These are phyloP conservation scores for Dryas alaskensis DNA, from an alignment of 306 rosid species.

Conservation along the genomic window DNA sequence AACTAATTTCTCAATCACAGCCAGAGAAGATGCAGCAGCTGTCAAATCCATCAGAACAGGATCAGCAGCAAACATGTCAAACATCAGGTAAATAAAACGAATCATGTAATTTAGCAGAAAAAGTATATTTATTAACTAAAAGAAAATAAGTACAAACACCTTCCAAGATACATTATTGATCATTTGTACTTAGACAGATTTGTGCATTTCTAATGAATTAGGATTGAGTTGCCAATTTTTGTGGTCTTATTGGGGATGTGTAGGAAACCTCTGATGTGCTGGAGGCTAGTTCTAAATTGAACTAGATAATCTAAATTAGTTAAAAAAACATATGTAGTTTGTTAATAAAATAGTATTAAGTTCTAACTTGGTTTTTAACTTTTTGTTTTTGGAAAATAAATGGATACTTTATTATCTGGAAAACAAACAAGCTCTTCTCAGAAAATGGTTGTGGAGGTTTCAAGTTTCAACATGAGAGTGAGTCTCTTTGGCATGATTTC, in stretches of 20 bases:
- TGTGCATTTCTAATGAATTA: no score
- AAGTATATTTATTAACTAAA: constrained; percentile 53
- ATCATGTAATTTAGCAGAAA: constrained; percentile 51
- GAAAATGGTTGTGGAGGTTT: no score
- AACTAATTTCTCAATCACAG: constrained; percentile 57
- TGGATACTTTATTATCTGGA: no score
- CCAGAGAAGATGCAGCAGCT: constrained; percentile 63
- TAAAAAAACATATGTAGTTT: neutral
- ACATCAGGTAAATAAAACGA: constrained; percentile 44
- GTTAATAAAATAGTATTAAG: neutral
- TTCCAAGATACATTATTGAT: constrained; percentile 62
- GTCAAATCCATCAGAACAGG: constrained; percentile 57
- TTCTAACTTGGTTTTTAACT: neutral
- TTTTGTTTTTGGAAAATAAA: neutral
- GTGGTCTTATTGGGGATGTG: neutral
- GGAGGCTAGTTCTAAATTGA: neutral
- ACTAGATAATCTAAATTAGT: neutral
- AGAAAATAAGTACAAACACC: neutral
- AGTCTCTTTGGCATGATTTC: no score
- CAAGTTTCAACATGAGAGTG: no score
- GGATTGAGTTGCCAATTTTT: constrained; percentile 36
- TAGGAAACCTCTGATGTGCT: neutral
- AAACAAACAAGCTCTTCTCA: no score
- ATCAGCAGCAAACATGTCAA: constrained; percentile 69
- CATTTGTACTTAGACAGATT: constrained; percentile 19